Evolutionary conservation across 2,329 filamentous ascomycete genomes (phyloP).

Genomic region (Akanthomyces muscarius): DNA sequence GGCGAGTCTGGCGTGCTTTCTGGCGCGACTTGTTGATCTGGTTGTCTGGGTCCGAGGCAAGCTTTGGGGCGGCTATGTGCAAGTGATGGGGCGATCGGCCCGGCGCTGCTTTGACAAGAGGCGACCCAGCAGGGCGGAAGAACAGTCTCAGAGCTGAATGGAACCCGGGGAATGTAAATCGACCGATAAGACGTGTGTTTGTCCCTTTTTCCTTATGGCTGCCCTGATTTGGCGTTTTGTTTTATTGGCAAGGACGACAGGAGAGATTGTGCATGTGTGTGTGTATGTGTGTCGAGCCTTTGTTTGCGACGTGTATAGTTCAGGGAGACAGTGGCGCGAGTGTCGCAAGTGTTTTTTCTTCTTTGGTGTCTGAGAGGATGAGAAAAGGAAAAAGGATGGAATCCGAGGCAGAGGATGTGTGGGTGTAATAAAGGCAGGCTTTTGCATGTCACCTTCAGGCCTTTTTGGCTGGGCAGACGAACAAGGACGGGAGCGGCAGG

Average conservation of each 20-base stretch:
- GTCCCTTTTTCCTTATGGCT: background rate
- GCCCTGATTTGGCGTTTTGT: conserved; percentile 6
- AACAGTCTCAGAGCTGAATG: background rate
- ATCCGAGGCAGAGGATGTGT: background rate
- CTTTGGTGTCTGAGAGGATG: background rate
- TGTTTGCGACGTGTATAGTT: background rate
- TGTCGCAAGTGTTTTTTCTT: background rate
- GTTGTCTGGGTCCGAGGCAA: conserved; percentile 15
- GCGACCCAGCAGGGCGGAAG: background rate
- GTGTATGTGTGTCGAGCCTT: background rate
- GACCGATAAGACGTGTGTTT: background rate
- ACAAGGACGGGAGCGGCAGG: background rate
- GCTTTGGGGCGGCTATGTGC: conserved; percentile 8
- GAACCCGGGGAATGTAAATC: background rate
- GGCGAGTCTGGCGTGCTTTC: background rate
- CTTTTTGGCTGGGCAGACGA: conserved; percentile 2
- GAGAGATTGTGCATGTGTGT: background rate
- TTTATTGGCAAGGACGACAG: background rate
- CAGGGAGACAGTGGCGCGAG: background rate
- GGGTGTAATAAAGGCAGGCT: background rate
- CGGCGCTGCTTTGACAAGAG: background rate
- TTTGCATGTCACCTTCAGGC: background rate
- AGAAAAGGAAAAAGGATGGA: background rate
- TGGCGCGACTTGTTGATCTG: conserved; percentile 7
- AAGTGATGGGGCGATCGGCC: conserved; percentile 12